Base-by-base conservation (phyloP, 2,329 filamentous ascomycete species). In the Sodiomyces alkalinus region DNA sequence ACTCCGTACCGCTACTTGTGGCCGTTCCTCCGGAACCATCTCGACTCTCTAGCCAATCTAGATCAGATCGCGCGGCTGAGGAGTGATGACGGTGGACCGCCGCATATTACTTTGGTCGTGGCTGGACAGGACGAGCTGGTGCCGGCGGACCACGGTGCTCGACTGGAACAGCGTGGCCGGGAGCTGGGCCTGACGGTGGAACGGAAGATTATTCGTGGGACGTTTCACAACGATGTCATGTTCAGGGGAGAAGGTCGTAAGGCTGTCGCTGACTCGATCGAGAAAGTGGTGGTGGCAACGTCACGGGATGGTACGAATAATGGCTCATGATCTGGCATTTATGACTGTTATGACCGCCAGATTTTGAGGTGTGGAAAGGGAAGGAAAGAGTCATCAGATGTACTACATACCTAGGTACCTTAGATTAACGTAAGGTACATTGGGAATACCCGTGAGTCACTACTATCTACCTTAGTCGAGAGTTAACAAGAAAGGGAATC, bases 1-100 rank as follows among this genome's bases (percentile, higher is more conserved):
- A 55, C 86, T 6, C 80, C 80, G 0, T 87, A 87, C 46, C 66
- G 68, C 26, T 73, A 86, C 44, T 58, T 87, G 0, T 71, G 72
- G 60, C 76, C 75, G 0, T 85, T 86, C 43, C 57, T 86, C 8
- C 62, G 77, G 39, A 85, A 65, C 34, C 64, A 68, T 22, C 50
- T 74, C 19, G 63, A 74, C 37, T 70, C 58, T 37, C 62, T 51
- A 53, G 44, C 51, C 29, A 71, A 71, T 35, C 37, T 74, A 17
- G 54, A 48, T 4, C 29, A 45, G 17, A 57, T 73, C 19, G 48
- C 53, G 7, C 36, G 46, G 19, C 40, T 38, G 5, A 42, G 50
- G 40, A 33, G 38, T 32, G 28, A 39, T 37, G 30, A 41, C 32
- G 15, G n/a, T 11, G 29, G 19, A 13, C 31, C 24, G 22, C 36